Base-by-base conservation (phyloP, 768 basidiomycete genomes). In the Galerina sulciceps region DNA sequence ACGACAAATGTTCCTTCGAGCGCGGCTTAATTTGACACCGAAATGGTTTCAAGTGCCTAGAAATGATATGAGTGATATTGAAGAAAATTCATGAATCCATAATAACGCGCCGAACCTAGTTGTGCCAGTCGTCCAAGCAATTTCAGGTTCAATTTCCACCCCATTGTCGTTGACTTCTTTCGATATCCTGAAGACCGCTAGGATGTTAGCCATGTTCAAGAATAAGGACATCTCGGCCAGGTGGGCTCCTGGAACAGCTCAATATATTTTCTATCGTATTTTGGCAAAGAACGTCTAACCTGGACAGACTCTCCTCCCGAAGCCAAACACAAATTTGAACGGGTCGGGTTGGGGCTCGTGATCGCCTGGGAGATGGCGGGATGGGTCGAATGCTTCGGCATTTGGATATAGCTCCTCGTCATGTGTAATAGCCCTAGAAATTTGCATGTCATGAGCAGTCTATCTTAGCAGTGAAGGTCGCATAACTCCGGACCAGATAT, bases 331-430 rank as follows among this genome's bases (percentile, higher is more conserved):
- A 41, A 67, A 69, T 53, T 70, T 68, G 44, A 63, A 59, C 3
- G 73, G 73, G 57, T 77, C 69, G 11, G 64, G 63, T 46, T 75
- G 71, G 20, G 68, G 70, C 26, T 31, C 26, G 26, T 31, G 26
- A 9, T 59, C 66, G 13, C 68, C 57, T 17, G 67, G 67, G 8
- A 76, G 56, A 62, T 70, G 65, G 18, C 79, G 73, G 4, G 64
- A 66, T 5, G 76, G 70, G 35, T 75, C 61, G 55, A 80, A 80
- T 1, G 51, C 61, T n/a, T 68, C 60, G 3, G 78, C 76, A 52
- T 77, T 67, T 2, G 73, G 73, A 46, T 75, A 79, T 11, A 72
- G 61, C 10, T 71, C 70, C 26, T 73, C 69, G 55, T 78, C 77
- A 37, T 75, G 75, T 17, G 70, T 64, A 20, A 79, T 74, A 9